Evolutionary conservation across 768 basidiomycete species (phyloP).

Genomic region (Pleurotus tuber-regium): DNA sequence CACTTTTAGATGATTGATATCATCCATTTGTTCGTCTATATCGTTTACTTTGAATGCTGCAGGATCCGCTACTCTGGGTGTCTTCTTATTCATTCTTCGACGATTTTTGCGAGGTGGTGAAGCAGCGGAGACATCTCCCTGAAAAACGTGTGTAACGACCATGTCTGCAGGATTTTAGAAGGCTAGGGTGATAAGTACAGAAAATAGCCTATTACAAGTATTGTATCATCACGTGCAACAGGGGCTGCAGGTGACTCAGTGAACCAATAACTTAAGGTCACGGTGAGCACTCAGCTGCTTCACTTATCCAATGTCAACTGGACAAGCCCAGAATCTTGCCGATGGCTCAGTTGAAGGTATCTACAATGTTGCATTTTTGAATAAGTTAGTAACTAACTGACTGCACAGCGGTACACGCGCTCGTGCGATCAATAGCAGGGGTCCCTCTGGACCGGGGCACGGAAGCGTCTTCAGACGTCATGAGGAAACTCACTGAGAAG

Average conservation of each 20-base stretch:
- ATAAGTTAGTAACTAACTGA: constrained; percentile 12
- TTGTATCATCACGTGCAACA: too few relatives aligned
- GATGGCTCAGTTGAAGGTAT: constrained; percentile 1
- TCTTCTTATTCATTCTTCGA: constrained; percentile 35
- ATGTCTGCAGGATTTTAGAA: constrained; percentile 24
- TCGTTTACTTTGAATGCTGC: constrained; percentile 11
- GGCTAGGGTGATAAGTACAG: too few relatives aligned
- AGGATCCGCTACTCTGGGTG: constrained; percentile 20
- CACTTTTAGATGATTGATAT: constrained; percentile 15
- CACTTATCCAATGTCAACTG: background rate
- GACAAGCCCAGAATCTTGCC: background rate
- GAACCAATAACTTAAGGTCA: too few relatives aligned
- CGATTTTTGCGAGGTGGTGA: constrained; percentile 31
- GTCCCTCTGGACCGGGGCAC: constrained; percentile 19
- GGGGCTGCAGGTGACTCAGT: too few relatives aligned
- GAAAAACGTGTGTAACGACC: constrained; percentile 36
- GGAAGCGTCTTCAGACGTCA: constrained; percentile 44
- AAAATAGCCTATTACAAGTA: too few relatives aligned
- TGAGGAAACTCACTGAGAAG: constrained; percentile 55
- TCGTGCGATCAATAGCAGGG: constrained; percentile 37
- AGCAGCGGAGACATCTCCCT: constrained; percentile 14
- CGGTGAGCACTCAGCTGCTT: background rate
- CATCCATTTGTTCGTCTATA: constrained; percentile 23
- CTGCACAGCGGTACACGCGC: constrained; percentile 35
- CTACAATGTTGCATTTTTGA: constrained; percentile 4